A percentile compares a stretch with the other conserved stretches of the same genome.
Evolutionary conservation across 1,139 yeast species (phyloP).

Genomic region (Debaryomycetaceae sp.): DNA sequence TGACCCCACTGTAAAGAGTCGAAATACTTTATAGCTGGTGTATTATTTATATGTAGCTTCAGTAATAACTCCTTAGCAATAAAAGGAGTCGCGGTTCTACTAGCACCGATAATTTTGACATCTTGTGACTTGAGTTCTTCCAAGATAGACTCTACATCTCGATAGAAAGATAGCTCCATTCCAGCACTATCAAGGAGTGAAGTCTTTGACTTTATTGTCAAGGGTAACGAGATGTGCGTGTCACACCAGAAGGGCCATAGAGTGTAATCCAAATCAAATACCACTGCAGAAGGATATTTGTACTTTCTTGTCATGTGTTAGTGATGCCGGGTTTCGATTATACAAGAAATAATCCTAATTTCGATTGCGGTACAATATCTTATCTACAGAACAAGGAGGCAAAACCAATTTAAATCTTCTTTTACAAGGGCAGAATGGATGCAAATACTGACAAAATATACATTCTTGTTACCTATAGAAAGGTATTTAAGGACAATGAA

Average conservation of each 20-base stretch:
- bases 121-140: conserved; percentile 36
- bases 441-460: conserved; percentile 6
- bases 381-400: neutral
- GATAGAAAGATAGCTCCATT: conserved; percentile 47
- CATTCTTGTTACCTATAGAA: conserved; percentile 10
- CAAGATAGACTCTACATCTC: conserved; percentile 59
- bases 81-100: conserved; percentile 63
- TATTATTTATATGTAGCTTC: conserved; percentile 44
- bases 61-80: conserved; percentile 57
- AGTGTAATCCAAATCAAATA: conserved; percentile 74
- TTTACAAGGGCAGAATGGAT: conserved; percentile 2
- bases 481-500: conserved; percentile 4
- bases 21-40: conserved; percentile 47
- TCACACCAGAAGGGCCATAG: conserved; percentile 72
- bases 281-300: conserved; percentile 56
- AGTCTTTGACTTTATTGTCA: conserved; percentile 18
- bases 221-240: conserved; percentile 60
- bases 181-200: conserved; percentile 45
- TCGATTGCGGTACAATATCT: neutral
- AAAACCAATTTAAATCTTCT: neutral
- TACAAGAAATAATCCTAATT: neutral
- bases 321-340: neutral
- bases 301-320: conserved; percentile 3
- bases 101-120: conserved; percentile 58
- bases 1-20: conserved; percentile 64